phyloP scores from a whole-genome alignment of 306 rosid genomes.

The Gastrolobium villosum region DNA sequence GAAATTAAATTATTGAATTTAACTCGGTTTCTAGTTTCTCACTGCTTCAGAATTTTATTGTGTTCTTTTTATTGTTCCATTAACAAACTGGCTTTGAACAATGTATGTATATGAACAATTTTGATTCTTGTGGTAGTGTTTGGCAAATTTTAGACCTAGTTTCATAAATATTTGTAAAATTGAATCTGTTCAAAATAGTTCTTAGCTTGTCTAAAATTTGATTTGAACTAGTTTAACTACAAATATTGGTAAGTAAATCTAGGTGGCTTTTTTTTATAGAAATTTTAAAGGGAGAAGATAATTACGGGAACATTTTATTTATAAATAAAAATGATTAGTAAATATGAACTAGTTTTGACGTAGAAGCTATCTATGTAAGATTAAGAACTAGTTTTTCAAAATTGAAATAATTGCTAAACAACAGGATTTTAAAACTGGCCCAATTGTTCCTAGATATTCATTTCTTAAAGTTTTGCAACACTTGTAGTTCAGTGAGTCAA shows the following conservation, averaged over 20 bases:
- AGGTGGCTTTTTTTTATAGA: background rate
- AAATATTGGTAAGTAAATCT: background rate
- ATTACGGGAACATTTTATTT: background rate
- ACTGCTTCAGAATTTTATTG: constrained; percentile 12
- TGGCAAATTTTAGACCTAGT: background rate
- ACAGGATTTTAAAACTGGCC: background rate
- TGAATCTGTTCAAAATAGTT: constrained; percentile 13
- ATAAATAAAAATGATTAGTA: background rate
- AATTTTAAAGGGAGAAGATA: constrained; percentile 18
- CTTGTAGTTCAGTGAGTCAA: background rate
- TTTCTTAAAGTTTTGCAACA: background rate
- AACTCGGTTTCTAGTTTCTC: constrained; percentile 11
- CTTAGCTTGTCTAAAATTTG: constrained; percentile 15
- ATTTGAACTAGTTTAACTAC: constrained; percentile 16
- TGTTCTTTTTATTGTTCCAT: background rate
- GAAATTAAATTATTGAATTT: constrained; percentile 1
- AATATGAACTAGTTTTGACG: constrained; percentile 20
- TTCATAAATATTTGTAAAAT: background rate
- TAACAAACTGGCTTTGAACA: background rate
- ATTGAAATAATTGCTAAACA: constrained; percentile 1
- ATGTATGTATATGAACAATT: background rate
- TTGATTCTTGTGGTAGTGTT: constrained; percentile 22
- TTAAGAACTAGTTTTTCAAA: background rate
- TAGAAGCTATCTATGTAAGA: background rate
- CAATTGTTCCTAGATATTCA: background rate